Conservation (phyloP, 228 moss, liverwort and hornwort genomes). For the Sphagnum magellanicum region DNA sequence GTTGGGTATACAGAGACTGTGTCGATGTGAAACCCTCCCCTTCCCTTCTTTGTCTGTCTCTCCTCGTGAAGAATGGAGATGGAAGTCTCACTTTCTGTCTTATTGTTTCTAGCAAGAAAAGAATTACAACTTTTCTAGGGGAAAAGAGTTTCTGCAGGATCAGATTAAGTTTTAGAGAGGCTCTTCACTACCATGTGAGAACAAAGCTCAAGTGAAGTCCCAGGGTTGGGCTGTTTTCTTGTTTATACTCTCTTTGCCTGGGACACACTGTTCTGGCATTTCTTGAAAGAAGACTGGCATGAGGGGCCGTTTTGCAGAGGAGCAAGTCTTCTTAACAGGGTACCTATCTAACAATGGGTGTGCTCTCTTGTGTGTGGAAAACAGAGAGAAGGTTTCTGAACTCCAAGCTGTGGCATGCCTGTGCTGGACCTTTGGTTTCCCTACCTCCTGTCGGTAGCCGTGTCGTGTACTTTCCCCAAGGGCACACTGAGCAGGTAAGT, state of each 20-base stretch:
- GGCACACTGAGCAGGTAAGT: constrained; percentile 94
- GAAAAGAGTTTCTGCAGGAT: background rate
- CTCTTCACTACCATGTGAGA: background rate
- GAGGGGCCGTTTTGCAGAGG: constrained; percentile 30
- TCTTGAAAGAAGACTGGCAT: constrained; percentile 2
- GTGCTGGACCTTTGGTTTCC: constrained; percentile 94
- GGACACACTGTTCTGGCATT: background rate
- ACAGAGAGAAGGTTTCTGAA: constrained; percentile 73
- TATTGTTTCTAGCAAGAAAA: no score
- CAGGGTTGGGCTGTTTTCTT: background rate
- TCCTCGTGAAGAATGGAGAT: no score
- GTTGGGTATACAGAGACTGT: background rate
- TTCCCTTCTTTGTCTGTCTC: background rate
- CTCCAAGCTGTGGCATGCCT: constrained; percentile 98
- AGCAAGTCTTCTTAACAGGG: no score
- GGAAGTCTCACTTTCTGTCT: no score
- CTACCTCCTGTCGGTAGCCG: constrained; percentile 80
- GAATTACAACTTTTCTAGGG: no score
- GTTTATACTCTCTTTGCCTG: background rate
- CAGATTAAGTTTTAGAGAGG: background rate
- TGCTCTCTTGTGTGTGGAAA: background rate
- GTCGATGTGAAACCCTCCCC: background rate
- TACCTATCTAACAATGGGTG: no score
- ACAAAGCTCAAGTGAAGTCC: background rate
- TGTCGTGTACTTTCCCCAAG: constrained; percentile 97